Base-by-base conservation (phyloP, 805 yeast species). In the Zygosaccharomyces lentus region DNA sequence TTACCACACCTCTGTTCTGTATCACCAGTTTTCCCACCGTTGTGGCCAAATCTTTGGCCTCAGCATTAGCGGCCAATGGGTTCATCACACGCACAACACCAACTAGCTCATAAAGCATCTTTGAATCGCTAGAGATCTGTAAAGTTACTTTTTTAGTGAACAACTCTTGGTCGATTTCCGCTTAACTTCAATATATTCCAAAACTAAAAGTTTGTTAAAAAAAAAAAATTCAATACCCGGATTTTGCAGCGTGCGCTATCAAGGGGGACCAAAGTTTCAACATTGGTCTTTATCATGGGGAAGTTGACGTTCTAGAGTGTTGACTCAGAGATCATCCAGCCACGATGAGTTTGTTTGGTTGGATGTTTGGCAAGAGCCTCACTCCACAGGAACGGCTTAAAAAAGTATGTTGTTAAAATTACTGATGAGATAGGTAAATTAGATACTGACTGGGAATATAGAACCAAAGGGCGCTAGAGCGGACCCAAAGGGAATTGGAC, bases 351-450 rank as follows among this genome's bases (percentile, higher is more conserved):
- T 62, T 84, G 57, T 78, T 93, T 54, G 95, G 90, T 60, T 93
- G 98, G 98, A 88, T 87, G 23, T 93, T 93, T 69, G 99, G 99
- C 8, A 87, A 88, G 74, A 79, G 84, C 62, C 70, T 85, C 52
- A 88, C 98, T 39, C 98, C 99, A 9, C 97, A 90, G 64, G 99
- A 93, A 69, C 77, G 89, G 65, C 78, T 93, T 63, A 81, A 97
- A 52, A 91, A 81, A 59, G 77, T 72, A 58, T 44, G 73, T 60
- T 9, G 21, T 9, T 25, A 26, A 23, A 23, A 12, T 35, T 24
- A 9, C 13, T n/a, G 4, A 9, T 32, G 10, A 19, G 9, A 10
- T 9, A 13, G 19, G n/a, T 15, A 36, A 23, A 13, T 23, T 15
- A 16, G 12, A 3, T 21, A 36, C 39, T 23, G 21, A 36, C 39